These are phyloP conservation scores for Eucalyptus melliodora DNA, from an alignment of 345 rosid genomes.

Conservation along the genomic window DNA sequence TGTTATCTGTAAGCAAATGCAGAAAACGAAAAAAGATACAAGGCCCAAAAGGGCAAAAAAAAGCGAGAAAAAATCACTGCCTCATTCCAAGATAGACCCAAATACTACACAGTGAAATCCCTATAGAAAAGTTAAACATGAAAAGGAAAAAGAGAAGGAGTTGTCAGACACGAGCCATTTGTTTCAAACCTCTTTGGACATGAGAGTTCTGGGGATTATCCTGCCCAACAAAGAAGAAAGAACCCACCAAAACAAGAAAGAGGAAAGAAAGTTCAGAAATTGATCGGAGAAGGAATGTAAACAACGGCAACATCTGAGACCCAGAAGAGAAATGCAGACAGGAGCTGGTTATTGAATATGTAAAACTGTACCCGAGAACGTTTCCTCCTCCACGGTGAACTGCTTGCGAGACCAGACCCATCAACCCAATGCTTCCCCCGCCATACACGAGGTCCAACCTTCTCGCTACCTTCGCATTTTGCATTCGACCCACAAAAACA, in stretches of 20 bases:
- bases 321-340: background rate
- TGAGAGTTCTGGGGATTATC: conserved; percentile 42
- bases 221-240: background rate
- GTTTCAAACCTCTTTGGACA: conserved; percentile 29
- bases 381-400: conserved; percentile 76
- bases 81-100: background rate
- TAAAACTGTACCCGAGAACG: conserved; percentile 61
- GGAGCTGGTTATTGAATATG: background rate
- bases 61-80: background rate
- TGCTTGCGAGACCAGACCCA: conserved; percentile 88
- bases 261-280: background rate
- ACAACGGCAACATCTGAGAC: background rate
- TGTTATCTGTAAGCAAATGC: background rate
- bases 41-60: background rate
- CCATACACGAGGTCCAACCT: conserved; percentile 87
- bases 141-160: background rate
- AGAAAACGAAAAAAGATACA: background rate
- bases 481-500: background rate
- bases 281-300: background rate
- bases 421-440: conserved; percentile 90
- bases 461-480: conserved; percentile 37
- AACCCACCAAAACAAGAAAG: background rate
- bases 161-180: background rate
- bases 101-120: background rate
- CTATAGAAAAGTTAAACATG: background rate